These are phyloP conservation scores for Globisporangium apiculatum DNA, from an alignment of 352 stramenopile species.

Conservation along the genomic window DNA sequence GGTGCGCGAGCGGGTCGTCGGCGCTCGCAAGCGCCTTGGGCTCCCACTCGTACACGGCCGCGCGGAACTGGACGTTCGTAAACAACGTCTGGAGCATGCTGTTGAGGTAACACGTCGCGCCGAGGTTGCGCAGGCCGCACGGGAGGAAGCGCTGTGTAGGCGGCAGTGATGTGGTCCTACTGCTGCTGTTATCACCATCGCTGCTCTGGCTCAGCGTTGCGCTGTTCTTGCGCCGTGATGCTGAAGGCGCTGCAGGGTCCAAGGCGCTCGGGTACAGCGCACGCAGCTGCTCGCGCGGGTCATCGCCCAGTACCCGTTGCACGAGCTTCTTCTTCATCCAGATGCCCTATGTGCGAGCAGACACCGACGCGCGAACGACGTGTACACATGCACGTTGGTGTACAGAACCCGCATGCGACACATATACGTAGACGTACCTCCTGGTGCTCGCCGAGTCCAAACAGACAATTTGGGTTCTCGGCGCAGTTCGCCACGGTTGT, in stretches of 20 bases:
- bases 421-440: slow-evolving; percentile 20
- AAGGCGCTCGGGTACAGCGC: slow-evolving; percentile 14
- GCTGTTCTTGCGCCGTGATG: slow-evolving; percentile 4
- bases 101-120: slow-evolving; percentile 86
- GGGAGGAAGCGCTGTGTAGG: slow-evolving; percentile 15
- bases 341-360: slow-evolving; percentile 30
- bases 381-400: background rate
- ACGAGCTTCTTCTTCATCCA: slow-evolving; percentile 57
- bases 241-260: background rate
- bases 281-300: slow-evolving; percentile 51
- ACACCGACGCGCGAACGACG: background rate
- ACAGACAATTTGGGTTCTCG: slow-evolving; percentile 85
- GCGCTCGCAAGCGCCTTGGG: slow-evolving; percentile 36
- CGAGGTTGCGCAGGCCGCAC: slow-evolving; percentile 75
- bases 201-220: slow-evolving; percentile 1
- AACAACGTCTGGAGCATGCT: slow-evolving; percentile 86
- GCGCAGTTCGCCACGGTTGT: slow-evolving; percentile 52
- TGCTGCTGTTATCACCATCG: background rate
- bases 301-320: slow-evolving; percentile 48
- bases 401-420: no score
- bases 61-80: slow-evolving; percentile 60
- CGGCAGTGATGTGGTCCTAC: background rate
- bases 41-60: slow-evolving; percentile 74
- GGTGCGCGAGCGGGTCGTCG: slow-evolving; percentile 41
- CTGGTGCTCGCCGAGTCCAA: slow-evolving; percentile 68